Percentiles rank a stretch among this genome's conserved stretches.
phyloP scores from a whole-genome alignment of 306 rosid species.

The Arachis hypogaea region DNA sequence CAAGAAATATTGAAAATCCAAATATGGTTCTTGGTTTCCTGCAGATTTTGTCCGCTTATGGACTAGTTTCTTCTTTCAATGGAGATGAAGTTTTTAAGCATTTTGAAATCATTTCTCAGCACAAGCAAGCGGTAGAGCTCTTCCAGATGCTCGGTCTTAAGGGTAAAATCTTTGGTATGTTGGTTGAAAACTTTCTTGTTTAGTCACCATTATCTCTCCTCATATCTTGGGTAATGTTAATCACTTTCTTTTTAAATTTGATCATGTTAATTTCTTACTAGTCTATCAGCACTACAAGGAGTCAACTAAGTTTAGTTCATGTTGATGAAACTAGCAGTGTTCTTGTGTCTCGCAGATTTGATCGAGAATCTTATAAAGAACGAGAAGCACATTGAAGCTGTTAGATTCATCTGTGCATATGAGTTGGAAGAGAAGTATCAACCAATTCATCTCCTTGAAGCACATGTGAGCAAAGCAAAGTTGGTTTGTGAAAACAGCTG shows the following conservation, averaged over 20 bases:
- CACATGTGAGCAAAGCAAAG: conserved; percentile 38
- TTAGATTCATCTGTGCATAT: conserved; percentile 52
- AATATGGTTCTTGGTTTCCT: conserved; percentile 50
- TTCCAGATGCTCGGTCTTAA: conserved; percentile 42
- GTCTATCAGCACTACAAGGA: too few species aligned
- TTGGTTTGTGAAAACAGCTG: conserved; percentile 12
- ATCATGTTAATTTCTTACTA: too few species aligned
- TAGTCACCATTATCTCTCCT: not conserved
- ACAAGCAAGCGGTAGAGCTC: conserved; percentile 46
- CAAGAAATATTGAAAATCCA: conserved; percentile 33
- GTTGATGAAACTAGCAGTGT: conserved; percentile 1
- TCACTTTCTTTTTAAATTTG: too few species aligned
- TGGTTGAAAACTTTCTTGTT: not conserved
- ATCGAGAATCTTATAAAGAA: conserved; percentile 40
- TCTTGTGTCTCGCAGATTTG: conserved; percentile 41
- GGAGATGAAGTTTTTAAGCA: conserved; percentile 49
- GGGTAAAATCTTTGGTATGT: conserved; percentile 47
- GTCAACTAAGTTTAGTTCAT: not conserved
- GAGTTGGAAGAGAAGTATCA: conserved; percentile 44
- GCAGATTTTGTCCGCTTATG: conserved; percentile 46
- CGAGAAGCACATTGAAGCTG: conserved; percentile 54
- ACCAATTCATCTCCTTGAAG: conserved; percentile 45
- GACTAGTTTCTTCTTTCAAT: not conserved
- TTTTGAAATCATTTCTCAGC: conserved; percentile 42
- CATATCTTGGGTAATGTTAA: too few species aligned